These are phyloP conservation scores for Gossypium gossypioides DNA, from an alignment of 441 rosid genomes.

Conservation along the genomic window DNA sequence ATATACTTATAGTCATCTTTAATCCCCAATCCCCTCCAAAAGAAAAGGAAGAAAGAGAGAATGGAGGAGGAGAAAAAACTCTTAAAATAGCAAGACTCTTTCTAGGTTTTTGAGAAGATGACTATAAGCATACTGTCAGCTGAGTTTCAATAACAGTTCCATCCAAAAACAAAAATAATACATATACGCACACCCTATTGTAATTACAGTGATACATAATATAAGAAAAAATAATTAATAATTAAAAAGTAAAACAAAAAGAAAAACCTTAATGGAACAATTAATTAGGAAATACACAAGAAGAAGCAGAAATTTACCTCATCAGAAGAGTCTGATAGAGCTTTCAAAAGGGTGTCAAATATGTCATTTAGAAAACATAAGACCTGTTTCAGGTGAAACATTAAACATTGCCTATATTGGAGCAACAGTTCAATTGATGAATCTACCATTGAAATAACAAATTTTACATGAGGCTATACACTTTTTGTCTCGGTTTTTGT, in stretches of 20 bases:
- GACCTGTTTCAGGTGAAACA: constrained; percentile 55
- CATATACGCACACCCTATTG: neutral
- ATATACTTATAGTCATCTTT: neutral
- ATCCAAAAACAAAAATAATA: no score
- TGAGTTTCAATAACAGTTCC: no score
- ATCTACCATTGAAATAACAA: neutral
- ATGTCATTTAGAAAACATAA: constrained; percentile 68
- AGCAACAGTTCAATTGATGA: neutral
- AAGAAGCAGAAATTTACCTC: constrained; percentile 42
- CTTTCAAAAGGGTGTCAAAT: constrained; percentile 83
- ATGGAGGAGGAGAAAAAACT: neutral
- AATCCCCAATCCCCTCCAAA: neutral
- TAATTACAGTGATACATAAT: neutral
- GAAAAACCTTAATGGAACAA: constrained; percentile 5
- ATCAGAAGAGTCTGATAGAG: constrained; percentile 87
- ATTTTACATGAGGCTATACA: neutral
- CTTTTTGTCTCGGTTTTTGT: neutral
- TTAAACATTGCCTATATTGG: neutral
- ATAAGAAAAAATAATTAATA: neutral
- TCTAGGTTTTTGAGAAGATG: neutral
- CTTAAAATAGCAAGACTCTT: neutral
- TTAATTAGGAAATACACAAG: neutral
- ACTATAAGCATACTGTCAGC: neutral
- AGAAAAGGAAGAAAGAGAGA: neutral
- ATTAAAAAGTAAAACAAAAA: neutral